Conservation (phyloP, 1,139 yeast genomes). For the Sugiyamaella castrensis region DNA sequence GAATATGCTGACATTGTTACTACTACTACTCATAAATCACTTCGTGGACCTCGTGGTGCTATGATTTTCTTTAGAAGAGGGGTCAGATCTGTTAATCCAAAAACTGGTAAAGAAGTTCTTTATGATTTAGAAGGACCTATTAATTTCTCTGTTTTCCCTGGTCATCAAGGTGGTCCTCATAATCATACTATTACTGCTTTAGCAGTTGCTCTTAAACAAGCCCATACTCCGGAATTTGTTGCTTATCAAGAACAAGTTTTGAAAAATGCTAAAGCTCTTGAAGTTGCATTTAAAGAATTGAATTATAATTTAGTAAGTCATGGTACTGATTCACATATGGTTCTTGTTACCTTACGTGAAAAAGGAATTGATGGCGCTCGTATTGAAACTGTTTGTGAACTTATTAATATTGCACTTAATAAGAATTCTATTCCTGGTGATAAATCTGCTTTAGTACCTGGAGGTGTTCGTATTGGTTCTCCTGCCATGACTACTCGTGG, state of each 20-base stretch:
- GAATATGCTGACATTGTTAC: constrained; percentile 94
- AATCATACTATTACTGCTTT: constrained; percentile 95
- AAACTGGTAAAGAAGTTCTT: constrained; percentile 81
- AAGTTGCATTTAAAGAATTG: constrained; percentile 58
- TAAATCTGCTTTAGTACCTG: constrained; percentile 90
- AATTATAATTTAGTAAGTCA: constrained; percentile 82
- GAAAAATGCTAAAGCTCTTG: constrained; percentile 75
- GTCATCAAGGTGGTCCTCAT: constrained; percentile 99
- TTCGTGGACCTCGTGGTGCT: constrained; percentile 99
- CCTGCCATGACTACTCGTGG: constrained; percentile 99
- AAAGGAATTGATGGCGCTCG: constrained; percentile 94
- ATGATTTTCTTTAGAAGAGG: constrained; percentile 96
- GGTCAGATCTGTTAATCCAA: constrained; percentile 68
- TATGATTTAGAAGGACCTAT: constrained; percentile 88
- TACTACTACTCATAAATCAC: constrained; percentile 94
- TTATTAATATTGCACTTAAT: constrained; percentile 89
- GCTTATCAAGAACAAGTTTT: constrained; percentile 82
- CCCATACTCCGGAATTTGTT: constrained; percentile 78
- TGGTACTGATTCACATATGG: constrained; percentile 94
- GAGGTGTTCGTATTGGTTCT: constrained; percentile 94
- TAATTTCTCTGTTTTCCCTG: constrained; percentile 96
- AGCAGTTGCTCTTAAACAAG: constrained; percentile 92
- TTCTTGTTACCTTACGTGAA: constrained; percentile 78
- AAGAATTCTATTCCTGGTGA: constrained; percentile 97
- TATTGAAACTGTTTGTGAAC: constrained; percentile 86